phyloP scores from a whole-genome alignment of 495 filamentous ascomycete genomes.

The Zalerion maritima region DNA sequence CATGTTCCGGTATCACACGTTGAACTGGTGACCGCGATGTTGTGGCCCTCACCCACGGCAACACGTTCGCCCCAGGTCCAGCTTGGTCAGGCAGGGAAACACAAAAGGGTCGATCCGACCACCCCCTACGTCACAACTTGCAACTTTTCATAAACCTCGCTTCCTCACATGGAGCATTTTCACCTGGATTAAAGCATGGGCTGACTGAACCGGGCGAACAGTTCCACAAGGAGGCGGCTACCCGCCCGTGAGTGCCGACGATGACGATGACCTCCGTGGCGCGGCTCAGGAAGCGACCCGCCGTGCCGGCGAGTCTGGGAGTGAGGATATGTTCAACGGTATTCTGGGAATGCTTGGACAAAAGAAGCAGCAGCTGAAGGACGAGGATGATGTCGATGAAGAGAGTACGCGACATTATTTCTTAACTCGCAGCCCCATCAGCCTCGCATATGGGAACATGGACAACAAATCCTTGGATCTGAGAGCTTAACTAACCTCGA shows the following conservation, averaged over 20 bases:
- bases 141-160: no score
- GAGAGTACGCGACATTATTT: slow-evolving; percentile 20
- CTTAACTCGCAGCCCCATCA: slow-evolving; percentile 1
- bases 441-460: slow-evolving; percentile 3
- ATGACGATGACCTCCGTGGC: slow-evolving; percentile 32
- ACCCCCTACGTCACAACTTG: no score
- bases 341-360: slow-evolving; percentile 32
- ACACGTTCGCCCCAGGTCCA: no score
- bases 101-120: no score
- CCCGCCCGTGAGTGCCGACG: slow-evolving; percentile 13
- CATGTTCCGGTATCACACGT: no score
- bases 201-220: no score
- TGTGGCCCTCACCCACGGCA: no score
- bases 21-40: no score
- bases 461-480: not conserved
- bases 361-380: slow-evolving; percentile 31
- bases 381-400: slow-evolving; percentile 48
- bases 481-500: not conserved
- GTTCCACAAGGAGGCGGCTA: slow-evolving; percentile 25
- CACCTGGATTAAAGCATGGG: no score
- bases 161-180: no score
- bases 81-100: no score
- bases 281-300: slow-evolving; percentile 37
- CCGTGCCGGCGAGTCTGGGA: slow-evolving; percentile 32
- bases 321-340: slow-evolving; percentile 34